A percentile compares a stretch with the other conserved stretches of the same genome.
Conservation (phyloP, 495 filamentous ascomycete species). For the Penicillium crystallinum region DNA sequence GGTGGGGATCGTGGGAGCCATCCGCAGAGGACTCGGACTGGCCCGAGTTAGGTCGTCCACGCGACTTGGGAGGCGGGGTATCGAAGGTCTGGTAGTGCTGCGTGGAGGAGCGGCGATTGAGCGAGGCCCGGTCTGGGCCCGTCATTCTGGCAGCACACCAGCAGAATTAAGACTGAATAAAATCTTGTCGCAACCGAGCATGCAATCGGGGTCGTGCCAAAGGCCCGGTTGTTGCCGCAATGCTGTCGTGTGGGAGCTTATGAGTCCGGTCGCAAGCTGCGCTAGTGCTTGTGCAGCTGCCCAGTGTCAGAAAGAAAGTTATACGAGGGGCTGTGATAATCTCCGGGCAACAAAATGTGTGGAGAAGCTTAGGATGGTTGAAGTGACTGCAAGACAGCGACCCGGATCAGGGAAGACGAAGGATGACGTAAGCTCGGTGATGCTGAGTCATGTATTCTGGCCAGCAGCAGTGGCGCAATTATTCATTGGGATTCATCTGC, state of each 20-base stretch:
- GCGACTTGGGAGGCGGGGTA: constrained; percentile 79
- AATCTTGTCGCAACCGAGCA: constrained; percentile 1
- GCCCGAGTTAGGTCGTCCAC: constrained; percentile 53
- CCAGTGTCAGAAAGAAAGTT: background rate
- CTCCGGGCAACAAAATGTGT: background rate
- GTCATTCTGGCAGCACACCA: constrained; percentile 22
- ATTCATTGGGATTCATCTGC: background rate
- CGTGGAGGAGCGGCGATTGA: constrained; percentile 61
- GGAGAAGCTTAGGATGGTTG: background rate
- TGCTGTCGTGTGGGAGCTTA: constrained; percentile 9
- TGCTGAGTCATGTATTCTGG: constrained; percentile 5
- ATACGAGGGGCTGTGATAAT: background rate
- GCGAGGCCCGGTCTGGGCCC: constrained; percentile 28
- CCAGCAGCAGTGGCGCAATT: background rate
- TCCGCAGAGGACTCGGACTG: constrained; percentile 41
- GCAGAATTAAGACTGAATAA: background rate
- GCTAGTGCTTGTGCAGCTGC: background rate
- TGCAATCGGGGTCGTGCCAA: constrained; percentile 10
- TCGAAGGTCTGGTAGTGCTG: constrained; percentile 93
- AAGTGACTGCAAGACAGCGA: background rate
- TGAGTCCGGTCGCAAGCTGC: background rate
- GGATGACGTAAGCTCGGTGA: constrained; percentile 10
- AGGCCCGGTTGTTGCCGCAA: constrained; percentile 3
- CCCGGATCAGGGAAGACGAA: constrained; percentile 1
- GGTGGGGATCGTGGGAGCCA: constrained; percentile 15